Conservation (phyloP, 1,284 basidiomycete species). For the Tranzscheliella williamsii region DNA sequence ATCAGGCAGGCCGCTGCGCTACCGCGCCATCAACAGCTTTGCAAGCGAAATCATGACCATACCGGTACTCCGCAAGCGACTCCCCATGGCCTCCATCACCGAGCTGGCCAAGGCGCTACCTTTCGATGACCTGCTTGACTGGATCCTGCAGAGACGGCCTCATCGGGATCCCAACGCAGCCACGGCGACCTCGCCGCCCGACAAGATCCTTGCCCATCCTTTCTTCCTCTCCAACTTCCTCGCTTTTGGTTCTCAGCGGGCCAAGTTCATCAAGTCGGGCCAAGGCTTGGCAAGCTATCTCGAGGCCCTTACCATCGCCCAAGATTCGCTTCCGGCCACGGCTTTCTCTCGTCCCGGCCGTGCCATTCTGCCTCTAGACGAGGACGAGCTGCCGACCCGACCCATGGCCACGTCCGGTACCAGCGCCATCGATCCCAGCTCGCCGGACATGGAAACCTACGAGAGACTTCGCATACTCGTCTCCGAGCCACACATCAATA, state of each 20-base stretch:
- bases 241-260: constrained; percentile 36
- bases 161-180: not conserved
- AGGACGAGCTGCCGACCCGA: not conserved
- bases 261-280: constrained; percentile 39
- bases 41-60: constrained; percentile 34
- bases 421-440: not conserved
- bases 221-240: constrained; percentile 48
- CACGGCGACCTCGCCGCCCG: not conserved
- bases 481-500: constrained; percentile 42
- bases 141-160: constrained; percentile 13
- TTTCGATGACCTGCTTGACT: constrained; percentile 30
- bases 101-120: constrained; percentile 45
- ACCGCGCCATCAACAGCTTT: constrained; percentile 19
- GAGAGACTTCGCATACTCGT: constrained; percentile 35
- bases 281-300: constrained; percentile 36
- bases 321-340: constrained; percentile 34
- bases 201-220: constrained; percentile 1
- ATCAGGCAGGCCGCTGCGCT: not conserved
- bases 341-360: constrained; percentile 7
- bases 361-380: not conserved
- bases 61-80: constrained; percentile 30
- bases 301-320: constrained; percentile 41
- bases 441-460: constrained; percentile 27
- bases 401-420: not conserved
- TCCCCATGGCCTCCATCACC: constrained; percentile 38